A percentile compares a stretch with the other conserved stretches of the same genome.
These are phyloP conservation scores for Sclerospora graminicola DNA, from an alignment of 352 stramenopile genomes.

Conservation along the genomic window DNA sequence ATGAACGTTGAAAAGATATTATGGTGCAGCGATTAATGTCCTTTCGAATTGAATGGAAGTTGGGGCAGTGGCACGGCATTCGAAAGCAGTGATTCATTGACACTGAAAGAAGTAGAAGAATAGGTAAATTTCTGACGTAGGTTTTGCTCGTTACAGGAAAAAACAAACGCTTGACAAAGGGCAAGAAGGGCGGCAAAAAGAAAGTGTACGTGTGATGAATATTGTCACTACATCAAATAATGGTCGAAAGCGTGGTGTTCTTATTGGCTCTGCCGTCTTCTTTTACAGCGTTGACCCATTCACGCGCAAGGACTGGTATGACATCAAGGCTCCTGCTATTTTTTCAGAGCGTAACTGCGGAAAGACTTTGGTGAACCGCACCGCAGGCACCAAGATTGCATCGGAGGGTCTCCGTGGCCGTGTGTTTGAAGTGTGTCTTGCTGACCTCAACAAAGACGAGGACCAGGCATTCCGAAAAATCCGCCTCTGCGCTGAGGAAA, in stretches of 20 bases:
- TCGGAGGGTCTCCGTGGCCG: conserved; percentile 97
- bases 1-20: too few relatives aligned
- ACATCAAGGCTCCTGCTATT: conserved; percentile 97
- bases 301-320: conserved; percentile 96
- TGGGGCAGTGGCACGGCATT: too few relatives aligned
- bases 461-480: conserved; percentile 98
- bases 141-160: conserved; percentile 45
- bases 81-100: conserved; percentile 1
- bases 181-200: conserved; percentile 90
- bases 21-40: too few relatives aligned
- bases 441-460: conserved; percentile 98
- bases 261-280: not conserved
- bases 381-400: conserved; percentile 93
- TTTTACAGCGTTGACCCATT: conserved; percentile 93
- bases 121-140: too few relatives aligned
- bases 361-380: conserved; percentile 99
- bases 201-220: conserved; percentile 68
- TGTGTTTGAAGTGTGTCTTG: conserved; percentile 98
- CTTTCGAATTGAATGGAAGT: too few relatives aligned
- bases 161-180: conserved; percentile 88
- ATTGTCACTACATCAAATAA: too few relatives aligned
- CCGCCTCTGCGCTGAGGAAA: conserved; percentile 97
- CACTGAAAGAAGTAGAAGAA: not conserved
- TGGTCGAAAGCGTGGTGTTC: too few relatives aligned
- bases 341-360: conserved; percentile 96